Evolutionary conservation across 2,329 filamentous ascomycete genomes (phyloP).

Genomic region (Calonectria honghensis): DNA sequence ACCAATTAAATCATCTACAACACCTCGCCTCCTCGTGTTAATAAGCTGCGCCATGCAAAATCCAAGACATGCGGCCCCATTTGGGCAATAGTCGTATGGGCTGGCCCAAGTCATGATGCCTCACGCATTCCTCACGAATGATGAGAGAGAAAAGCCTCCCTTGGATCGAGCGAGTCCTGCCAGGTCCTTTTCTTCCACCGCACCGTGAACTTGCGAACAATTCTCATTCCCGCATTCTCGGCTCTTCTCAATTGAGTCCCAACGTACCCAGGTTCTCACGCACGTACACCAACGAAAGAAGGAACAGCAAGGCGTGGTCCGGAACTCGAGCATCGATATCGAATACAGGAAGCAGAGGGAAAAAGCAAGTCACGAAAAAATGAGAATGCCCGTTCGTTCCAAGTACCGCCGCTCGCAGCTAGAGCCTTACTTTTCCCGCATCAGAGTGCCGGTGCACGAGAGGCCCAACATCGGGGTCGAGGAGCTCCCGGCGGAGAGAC

Average conservation of each 20-base stretch:
- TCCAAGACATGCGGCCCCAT: slow-evolving; percentile 18
- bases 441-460: slow-evolving; percentile 34
- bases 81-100: slow-evolving; percentile 12
- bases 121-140: slow-evolving; percentile 13
- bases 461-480: slow-evolving; percentile 29
- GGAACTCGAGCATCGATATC: neutral
- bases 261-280: neutral
- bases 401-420: slow-evolving; percentile 37
- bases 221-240: slow-evolving; percentile 23
- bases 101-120: slow-evolving; percentile 8
- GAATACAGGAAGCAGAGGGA: neutral
- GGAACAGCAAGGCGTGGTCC: neutral
- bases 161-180: neutral
- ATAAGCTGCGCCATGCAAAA: slow-evolving; percentile 10
- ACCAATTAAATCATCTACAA: neutral
- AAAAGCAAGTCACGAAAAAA: neutral
- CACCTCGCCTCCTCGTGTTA: neutral
- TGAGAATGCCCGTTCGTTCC: slow-evolving; percentile 30
- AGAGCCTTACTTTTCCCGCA: slow-evolving; percentile 44
- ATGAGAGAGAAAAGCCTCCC: slow-evolving; percentile 21
- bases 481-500: slow-evolving; percentile 42
- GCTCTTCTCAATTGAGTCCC: slow-evolving; percentile 9
- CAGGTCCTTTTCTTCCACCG: slow-evolving; percentile 6
- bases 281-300: neutral
- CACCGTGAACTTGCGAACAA: neutral